These are phyloP conservation scores for Capillidium rhysosporum DNA, from an alignment of 371 early-diverging fungal species.

Conservation along the genomic window DNA sequence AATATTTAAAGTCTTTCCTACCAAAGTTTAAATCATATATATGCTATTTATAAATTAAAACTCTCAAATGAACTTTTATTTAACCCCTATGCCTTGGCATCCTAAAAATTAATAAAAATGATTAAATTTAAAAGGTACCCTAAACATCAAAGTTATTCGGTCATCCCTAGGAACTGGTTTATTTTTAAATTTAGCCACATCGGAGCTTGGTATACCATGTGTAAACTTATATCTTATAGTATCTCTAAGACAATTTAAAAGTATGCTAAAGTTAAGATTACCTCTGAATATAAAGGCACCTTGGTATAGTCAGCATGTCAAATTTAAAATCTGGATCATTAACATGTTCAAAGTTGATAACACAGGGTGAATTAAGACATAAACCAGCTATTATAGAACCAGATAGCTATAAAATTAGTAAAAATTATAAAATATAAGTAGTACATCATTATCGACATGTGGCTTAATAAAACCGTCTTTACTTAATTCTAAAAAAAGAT, in stretches of 20 bases:
- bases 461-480: neutral
- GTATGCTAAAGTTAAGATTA: neutral
- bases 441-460: neutral
- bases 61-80: too few relatives aligned
- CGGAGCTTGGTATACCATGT: neutral
- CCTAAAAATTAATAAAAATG: too few relatives aligned
- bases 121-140: too few relatives aligned
- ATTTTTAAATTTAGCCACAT: too few relatives aligned
- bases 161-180: too few relatives aligned
- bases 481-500: neutral
- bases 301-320: neutral
- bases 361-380: neutral
- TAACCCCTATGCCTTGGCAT: too few relatives aligned
- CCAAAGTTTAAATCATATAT: too few relatives aligned
- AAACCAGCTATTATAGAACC: neutral
- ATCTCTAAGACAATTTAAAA: neutral
- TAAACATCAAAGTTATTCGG: too few relatives aligned
- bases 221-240: neutral
- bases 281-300: neutral
- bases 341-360: neutral
- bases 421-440: neutral
- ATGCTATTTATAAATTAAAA: too few relatives aligned
- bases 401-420: neutral
- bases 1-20: too few relatives aligned
- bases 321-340: neutral